Evolutionary conservation across 306 rosid species (phyloP).

Genomic region (Carpinus viminea): DNA sequence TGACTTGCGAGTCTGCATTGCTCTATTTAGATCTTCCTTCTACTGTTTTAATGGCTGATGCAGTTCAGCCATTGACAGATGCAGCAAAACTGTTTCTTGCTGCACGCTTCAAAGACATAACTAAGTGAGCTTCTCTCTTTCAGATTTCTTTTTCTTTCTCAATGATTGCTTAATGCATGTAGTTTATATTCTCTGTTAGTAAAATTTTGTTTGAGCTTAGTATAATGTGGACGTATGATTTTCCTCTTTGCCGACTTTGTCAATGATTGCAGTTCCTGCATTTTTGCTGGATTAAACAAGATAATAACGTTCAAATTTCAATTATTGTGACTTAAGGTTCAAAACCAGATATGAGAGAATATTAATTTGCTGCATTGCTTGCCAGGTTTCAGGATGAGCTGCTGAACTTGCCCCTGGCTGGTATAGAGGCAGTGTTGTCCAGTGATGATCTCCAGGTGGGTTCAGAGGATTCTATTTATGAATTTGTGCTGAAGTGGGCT

Average conservation of each 20-base stretch:
- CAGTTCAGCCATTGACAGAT: constrained; percentile 49
- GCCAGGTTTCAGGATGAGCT: constrained; percentile 45
- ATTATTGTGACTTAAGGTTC: neutral
- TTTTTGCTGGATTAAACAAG: neutral
- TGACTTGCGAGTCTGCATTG: constrained; percentile 54
- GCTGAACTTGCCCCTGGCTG: constrained; percentile 52
- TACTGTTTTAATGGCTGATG: constrained; percentile 44
- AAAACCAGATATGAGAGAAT: neutral
- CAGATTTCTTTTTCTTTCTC: neutral
- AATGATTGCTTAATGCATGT: neutral
- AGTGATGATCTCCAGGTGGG: constrained; percentile 47
- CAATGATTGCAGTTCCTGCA: neutral
- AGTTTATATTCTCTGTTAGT: neutral
- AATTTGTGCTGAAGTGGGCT: constrained; percentile 51
- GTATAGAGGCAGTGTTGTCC: constrained; percentile 48
- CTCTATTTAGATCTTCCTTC: constrained; percentile 56
- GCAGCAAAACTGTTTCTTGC: constrained; percentile 53
- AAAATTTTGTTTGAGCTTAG: neutral
- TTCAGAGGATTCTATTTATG: constrained; percentile 50
- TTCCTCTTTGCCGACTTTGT: neutral
- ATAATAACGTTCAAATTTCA: neutral
- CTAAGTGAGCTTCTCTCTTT: constrained; percentile 38
- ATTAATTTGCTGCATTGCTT: constrained; percentile 7
- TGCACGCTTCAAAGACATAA: constrained; percentile 38
- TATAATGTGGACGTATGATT: neutral